Evolutionary conservation across 2,329 filamentous ascomycete genomes (phyloP).

Genomic region (Teratosphaeria nubilosa): DNA sequence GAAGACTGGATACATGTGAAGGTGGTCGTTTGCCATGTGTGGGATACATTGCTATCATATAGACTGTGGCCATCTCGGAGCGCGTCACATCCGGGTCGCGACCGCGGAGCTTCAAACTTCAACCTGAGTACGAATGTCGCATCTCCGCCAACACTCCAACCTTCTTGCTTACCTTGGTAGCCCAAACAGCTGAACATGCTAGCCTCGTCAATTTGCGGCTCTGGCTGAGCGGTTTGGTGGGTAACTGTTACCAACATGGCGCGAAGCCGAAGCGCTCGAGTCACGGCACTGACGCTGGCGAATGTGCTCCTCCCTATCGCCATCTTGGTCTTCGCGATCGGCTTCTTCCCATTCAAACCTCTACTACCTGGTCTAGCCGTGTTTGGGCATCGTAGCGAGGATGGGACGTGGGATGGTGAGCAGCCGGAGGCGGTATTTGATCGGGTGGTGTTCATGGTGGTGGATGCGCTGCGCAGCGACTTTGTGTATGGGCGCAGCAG

Average conservation of each 20-base stretch:
- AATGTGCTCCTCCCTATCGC: conserved; percentile 71
- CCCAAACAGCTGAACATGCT: background rate
- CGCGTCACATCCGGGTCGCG: background rate
- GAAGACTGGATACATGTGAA: background rate
- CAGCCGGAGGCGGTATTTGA: conserved; percentile 66
- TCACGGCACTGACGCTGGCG: conserved; percentile 44
- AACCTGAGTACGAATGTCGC: too few species aligned
- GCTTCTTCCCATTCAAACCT: conserved; percentile 97
- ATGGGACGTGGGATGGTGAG: conserved; percentile 4
- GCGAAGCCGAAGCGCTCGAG: conserved; percentile 22
- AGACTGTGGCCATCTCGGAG: background rate
- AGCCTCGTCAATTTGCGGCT: background rate
- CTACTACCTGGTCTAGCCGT: conserved; percentile 72
- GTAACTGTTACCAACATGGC: conserved; percentile 7
- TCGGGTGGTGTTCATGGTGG: conserved; percentile 91
- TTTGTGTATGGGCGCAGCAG: conserved; percentile 79
- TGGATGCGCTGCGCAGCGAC: conserved; percentile 89
- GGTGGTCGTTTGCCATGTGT: background rate
- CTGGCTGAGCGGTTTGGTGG: background rate
- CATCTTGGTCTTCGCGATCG: conserved; percentile 61
- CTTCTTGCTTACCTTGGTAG: background rate
- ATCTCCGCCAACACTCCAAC: background rate
- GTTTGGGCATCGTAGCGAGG: conserved; percentile 14
- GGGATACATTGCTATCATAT: background rate
- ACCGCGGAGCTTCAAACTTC: background rate